Percentiles rank a stretch among this genome's conserved stretches.
These are phyloP conservation scores for Leishmania gerbilli DNA, from an alignment of 208 protist species.

Conservation along the genomic window DNA sequence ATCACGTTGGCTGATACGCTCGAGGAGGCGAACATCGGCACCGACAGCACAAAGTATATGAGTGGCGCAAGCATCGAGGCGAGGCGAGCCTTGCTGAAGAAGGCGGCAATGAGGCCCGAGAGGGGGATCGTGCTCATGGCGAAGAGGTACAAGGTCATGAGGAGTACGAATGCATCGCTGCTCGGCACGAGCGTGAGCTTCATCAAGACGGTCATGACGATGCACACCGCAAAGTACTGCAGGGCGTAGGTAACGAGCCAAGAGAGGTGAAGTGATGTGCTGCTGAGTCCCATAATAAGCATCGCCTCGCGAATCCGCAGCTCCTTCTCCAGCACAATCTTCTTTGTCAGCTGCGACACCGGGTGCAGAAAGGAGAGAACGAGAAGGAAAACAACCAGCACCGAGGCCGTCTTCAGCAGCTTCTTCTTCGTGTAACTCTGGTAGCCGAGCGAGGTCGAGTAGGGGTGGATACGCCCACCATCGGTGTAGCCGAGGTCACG, in stretches of 20 bases:
- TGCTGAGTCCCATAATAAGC: constrained; percentile 87
- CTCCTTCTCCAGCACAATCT: constrained; percentile 88
- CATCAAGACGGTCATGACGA: constrained; percentile 51
- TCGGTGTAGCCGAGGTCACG: constrained; percentile 28
- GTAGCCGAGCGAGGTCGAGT: constrained; percentile 34
- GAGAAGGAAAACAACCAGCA: constrained; percentile 64
- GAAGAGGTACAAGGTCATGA: constrained; percentile 63
- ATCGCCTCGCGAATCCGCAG: constrained; percentile 81
- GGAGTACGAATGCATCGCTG: constrained; percentile 48
- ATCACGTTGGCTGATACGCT: constrained; percentile 28
- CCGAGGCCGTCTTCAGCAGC: constrained; percentile 43
- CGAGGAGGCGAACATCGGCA: constrained; percentile 67
- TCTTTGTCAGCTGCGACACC: constrained; percentile 73
- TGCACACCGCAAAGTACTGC: constrained; percentile 48
- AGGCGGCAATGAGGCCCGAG: constrained; percentile 52
- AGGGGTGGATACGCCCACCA: constrained; percentile 29
- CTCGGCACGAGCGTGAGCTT: constrained; percentile 49
- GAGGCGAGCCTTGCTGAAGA: constrained; percentile 77
- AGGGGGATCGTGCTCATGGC: constrained; percentile 53
- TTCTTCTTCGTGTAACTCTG: constrained; percentile 39
- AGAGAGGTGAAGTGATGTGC: constrained; percentile 52
- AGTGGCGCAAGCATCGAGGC: constrained; percentile 66
- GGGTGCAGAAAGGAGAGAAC: constrained; percentile 80
- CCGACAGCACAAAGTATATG: constrained; percentile 62
- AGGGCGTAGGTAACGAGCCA: constrained; percentile 67